Conservation (phyloP, 768 basidiomycete genomes). For the Amanita polypyramis region DNA sequence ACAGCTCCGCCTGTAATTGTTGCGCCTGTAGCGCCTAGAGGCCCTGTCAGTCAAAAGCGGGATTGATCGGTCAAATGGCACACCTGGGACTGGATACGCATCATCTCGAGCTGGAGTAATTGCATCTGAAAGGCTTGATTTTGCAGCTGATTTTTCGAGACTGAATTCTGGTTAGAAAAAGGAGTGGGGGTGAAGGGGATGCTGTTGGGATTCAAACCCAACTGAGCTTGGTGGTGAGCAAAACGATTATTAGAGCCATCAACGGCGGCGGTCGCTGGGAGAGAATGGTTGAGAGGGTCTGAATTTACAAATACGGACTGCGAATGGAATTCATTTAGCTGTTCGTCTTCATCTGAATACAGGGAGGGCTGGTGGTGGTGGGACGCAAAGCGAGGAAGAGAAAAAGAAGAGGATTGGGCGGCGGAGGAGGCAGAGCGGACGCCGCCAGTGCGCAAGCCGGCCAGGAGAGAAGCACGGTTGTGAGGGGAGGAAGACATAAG, state of each 20-base stretch:
- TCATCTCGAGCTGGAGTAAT: conserved; percentile 75
- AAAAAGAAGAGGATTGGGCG: conserved; percentile 50
- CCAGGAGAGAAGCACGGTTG: conserved; percentile 75
- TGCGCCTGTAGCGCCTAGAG: conserved; percentile 60
- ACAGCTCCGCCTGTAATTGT: conserved; percentile 64
- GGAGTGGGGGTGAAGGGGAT: conserved; percentile 36
- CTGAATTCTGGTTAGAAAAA: conserved; percentile 17
- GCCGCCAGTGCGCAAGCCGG: conserved; percentile 83
- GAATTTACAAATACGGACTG: conserved; percentile 33
- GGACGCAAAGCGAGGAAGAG: conserved; percentile 45
- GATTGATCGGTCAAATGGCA: neutral
- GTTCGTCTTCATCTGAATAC: conserved; percentile 46
- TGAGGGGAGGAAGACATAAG: conserved; percentile 41
- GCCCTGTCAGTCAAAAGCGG: conserved; percentile 10
- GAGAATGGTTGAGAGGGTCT: conserved; percentile 14
- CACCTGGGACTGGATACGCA: conserved; percentile 62
- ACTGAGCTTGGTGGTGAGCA: conserved; percentile 44
- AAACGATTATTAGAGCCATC: conserved; percentile 62
- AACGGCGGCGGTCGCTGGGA: conserved; percentile 62
- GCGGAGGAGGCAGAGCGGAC: conserved; percentile 72
- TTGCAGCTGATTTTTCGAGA: conserved; percentile 39
- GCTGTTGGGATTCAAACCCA: conserved; percentile 44
- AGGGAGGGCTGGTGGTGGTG: conserved; percentile 27
- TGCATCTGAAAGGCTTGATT: conserved; percentile 70
- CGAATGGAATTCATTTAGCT: conserved; percentile 13